These are phyloP conservation scores for Geotrichum histeridarum DNA, from an alignment of 1,139 yeast genomes.

Conservation along the genomic window DNA sequence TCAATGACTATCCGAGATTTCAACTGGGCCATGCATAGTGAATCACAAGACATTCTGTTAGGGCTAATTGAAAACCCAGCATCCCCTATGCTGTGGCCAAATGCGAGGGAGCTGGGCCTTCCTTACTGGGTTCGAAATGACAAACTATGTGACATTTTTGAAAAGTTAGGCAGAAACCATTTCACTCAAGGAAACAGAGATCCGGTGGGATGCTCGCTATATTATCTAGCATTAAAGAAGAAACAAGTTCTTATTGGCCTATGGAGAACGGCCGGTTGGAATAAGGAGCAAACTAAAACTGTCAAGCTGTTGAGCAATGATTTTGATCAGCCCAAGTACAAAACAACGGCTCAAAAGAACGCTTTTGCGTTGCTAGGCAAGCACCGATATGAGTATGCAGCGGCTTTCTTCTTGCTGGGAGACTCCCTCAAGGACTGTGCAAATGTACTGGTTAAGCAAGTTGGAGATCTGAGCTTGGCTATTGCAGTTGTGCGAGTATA, in stretches of 20 bases:
- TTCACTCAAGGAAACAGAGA: constrained; percentile 48
- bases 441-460: constrained; percentile 61
- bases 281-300: constrained; percentile 80
- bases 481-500: constrained; percentile 75
- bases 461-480: constrained; percentile 67
- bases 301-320: constrained; percentile 70
- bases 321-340: constrained; percentile 70
- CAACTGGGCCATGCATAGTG: constrained; percentile 83
- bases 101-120: constrained; percentile 57
- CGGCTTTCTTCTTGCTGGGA: constrained; percentile 82
- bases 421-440: constrained; percentile 73
- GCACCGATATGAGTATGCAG: constrained; percentile 83
- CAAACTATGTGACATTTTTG: constrained; percentile 52
- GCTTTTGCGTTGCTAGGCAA: constrained; percentile 87
- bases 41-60: constrained; percentile 63
- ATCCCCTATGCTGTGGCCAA: constrained; percentile 53
- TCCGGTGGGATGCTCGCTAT: constrained; percentile 69
- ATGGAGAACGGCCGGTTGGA: constrained; percentile 74
- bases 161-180: constrained; percentile 57
- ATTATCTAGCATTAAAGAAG: constrained; percentile 71
- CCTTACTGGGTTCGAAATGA: constrained; percentile 67
- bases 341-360: constrained; percentile 81
- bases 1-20: constrained; percentile 72
- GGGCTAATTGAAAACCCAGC: constrained; percentile 46
- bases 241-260: constrained; percentile 72